phyloP scores from a whole-genome alignment of 441 rosid genomes.

The Monsonia emarginata region DNA sequence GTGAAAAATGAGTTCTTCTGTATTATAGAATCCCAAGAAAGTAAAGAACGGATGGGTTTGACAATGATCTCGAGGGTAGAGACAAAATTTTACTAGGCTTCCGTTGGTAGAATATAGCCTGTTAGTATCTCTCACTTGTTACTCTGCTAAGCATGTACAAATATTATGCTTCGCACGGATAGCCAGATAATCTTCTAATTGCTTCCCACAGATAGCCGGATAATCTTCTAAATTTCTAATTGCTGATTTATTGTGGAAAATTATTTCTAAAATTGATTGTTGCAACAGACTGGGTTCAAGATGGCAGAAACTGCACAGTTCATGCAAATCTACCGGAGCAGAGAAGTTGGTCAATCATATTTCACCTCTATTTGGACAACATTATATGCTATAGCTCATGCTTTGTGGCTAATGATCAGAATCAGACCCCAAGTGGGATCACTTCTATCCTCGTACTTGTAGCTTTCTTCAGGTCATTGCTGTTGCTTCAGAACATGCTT shows the following conservation, averaged over 20 bases:
- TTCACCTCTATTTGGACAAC: constrained; percentile 75
- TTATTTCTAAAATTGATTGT: constrained; percentile 12
- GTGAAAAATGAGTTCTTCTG: neutral
- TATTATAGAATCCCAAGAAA: neutral
- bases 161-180: neutral
- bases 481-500: constrained; percentile 11
- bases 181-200: no score
- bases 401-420: constrained; percentile 56
- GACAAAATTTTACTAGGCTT: neutral
- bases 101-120: neutral
- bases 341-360: constrained; percentile 94
- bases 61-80: neutral
- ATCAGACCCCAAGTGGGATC: constrained; percentile 79
- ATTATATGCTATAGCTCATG: constrained; percentile 52
- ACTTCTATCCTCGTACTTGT: constrained; percentile 9
- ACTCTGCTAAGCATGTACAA: neutral
- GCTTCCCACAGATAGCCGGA: neutral
- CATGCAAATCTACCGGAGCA: constrained; percentile 70
- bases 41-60: neutral
- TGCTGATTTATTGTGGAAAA: constrained; percentile 5
- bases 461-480: neutral
- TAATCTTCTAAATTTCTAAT: constrained; percentile 5
- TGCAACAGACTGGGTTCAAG: constrained; percentile 30
- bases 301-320: constrained; percentile 29
- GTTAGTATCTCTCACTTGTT: neutral